Percentiles rank a stretch among this genome's conserved stretches.
Evolutionary conservation across 768 basidiomycete genomes (phyloP).

Genomic region (Xanthoconium purpureum): DNA sequence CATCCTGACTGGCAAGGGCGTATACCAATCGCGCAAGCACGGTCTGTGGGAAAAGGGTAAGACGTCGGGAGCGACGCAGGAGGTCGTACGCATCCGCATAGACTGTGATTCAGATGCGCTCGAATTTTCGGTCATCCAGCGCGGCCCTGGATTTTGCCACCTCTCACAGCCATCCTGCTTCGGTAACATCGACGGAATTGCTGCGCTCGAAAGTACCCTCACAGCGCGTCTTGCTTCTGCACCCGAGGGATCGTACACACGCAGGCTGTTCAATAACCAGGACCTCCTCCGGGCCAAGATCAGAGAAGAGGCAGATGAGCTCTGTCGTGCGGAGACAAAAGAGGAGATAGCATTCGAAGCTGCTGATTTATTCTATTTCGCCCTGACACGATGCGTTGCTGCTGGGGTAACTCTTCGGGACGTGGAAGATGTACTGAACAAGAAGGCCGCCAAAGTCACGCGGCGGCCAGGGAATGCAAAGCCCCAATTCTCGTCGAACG

Average conservation of each 20-base stretch:
- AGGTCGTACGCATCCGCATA: conserved; percentile 72
- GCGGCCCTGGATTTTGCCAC: conserved; percentile 93
- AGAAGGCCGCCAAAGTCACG: conserved; percentile 82
- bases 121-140: conserved; percentile 86
- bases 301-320: conserved; percentile 96
- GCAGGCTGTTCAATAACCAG: conserved; percentile 77
- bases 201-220: conserved; percentile 78
- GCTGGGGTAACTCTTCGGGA: conserved; percentile 80
- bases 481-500: conserved; percentile 56
- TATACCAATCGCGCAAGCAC: conserved; percentile 95
- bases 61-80: conserved; percentile 91
- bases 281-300: conserved; percentile 88
- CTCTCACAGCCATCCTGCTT: conserved; percentile 87
- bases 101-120: conserved; percentile 95
- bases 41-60: conserved; percentile 97
- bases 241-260: conserved; percentile 91
- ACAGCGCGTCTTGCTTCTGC: conserved; percentile 67
- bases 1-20: conserved; percentile 84
- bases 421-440: conserved; percentile 79
- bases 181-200: conserved; percentile 72
- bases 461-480: conserved; percentile 92
- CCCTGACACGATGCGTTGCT: conserved; percentile 78
- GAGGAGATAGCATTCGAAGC: conserved; percentile 92
- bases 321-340: conserved; percentile 76
- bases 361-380: conserved; percentile 93